Evolutionary conservation across 75 land plant species (phyloP).

Genomic region (Sequoiadendron giganteum): DNA sequence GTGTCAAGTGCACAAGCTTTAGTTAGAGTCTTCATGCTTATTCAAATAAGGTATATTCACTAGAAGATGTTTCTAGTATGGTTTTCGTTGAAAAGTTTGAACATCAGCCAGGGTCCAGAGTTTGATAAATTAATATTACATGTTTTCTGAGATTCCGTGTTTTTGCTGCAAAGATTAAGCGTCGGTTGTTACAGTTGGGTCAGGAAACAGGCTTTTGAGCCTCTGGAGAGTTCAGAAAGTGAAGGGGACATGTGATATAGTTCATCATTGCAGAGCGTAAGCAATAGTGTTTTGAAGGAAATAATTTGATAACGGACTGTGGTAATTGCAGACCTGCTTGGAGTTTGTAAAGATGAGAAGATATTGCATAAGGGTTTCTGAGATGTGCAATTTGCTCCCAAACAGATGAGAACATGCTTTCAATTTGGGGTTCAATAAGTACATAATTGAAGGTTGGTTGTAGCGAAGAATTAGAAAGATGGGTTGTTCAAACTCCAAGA

Average conservation of each 20-base stretch:
- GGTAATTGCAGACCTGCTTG: not conserved
- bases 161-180: not conserved
- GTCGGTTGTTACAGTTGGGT: not conserved
- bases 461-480: conserved; percentile 19
- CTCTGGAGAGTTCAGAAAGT: not conserved
- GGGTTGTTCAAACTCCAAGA: conserved; percentile 64
- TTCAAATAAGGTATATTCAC: not conserved
- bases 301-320: not conserved
- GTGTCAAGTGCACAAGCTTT: not conserved
- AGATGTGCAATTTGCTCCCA: not conserved
- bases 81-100: not conserved
- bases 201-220: not conserved
- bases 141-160: not conserved
- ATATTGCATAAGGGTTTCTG: not conserved
- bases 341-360: not conserved
- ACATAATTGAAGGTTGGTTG: not conserved
- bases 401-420: not conserved
- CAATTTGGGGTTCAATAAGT: not conserved
- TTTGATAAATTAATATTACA: not conserved
- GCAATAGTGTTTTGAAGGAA: not conserved
- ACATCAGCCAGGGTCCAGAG: not conserved
- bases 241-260: not conserved
- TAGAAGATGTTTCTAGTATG: not conserved
- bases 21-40: not conserved
- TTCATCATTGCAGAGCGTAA: not conserved